Conservation (phyloP, 495 filamentous ascomycete species). For the Coniosporium apollinis region DNA sequence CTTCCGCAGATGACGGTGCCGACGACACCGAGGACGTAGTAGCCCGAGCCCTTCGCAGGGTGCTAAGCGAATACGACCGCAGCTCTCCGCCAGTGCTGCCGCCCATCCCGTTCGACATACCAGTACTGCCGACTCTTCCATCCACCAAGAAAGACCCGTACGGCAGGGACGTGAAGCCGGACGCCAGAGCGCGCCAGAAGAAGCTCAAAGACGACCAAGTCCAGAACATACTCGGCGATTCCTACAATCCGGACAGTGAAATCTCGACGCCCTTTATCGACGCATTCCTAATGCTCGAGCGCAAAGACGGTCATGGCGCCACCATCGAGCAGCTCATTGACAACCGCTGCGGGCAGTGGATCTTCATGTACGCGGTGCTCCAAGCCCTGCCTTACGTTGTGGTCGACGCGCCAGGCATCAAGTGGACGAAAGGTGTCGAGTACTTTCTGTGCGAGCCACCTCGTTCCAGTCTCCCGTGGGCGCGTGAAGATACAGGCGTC, state of each 20-base stretch:
- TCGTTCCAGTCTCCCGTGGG: slow-evolving; percentile 71
- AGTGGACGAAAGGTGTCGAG: slow-evolving; percentile 67
- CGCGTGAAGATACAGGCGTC: slow-evolving; percentile 46
- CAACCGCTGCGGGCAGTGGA: slow-evolving; percentile 73
- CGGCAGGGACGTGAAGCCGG: slow-evolving; percentile 48
- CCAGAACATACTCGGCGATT: slow-evolving; percentile 48
- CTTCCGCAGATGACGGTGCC: slow-evolving; percentile 35
- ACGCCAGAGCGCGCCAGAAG: slow-evolving; percentile 43
- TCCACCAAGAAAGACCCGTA: slow-evolving; percentile 42
- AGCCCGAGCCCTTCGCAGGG: slow-evolving; percentile 43
- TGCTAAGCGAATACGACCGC: slow-evolving; percentile 75
- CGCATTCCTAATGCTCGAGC: slow-evolving; percentile 70
- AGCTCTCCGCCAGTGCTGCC: slow-evolving; percentile 77
- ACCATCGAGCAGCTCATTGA: slow-evolving; percentile 56
- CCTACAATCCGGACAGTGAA: slow-evolving; percentile 59
- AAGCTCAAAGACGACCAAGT: slow-evolving; percentile 69
- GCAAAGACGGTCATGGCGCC: slow-evolving; percentile 53
- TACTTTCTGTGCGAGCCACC: slow-evolving; percentile 94
- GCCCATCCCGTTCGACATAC: slow-evolving; percentile 81
- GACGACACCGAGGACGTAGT: slow-evolving; percentile 29
- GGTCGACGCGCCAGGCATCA: slow-evolving; percentile 66
- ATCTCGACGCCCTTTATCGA: slow-evolving; percentile 51
- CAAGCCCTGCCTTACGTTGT: slow-evolving; percentile 83
- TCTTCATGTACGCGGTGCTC: slow-evolving; percentile 83
- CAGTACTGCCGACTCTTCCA: slow-evolving; percentile 54